Conservation (phyloP, 345 rosid species). For the Conringia planisiliqua region DNA sequence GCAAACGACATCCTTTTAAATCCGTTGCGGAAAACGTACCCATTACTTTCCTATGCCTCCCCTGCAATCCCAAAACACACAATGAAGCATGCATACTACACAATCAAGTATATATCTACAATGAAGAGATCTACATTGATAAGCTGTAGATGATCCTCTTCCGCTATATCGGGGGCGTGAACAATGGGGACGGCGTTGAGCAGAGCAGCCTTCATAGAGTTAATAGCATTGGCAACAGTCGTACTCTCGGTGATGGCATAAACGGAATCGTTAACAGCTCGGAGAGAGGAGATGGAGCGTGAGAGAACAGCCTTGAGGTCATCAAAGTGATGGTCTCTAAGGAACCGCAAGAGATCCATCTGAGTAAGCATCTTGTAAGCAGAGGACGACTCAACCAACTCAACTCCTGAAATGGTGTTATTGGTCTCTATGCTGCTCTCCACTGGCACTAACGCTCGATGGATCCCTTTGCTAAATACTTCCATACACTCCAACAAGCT, state of each 20-base stretch:
- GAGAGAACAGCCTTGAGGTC: constrained; percentile 40
- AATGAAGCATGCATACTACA: not conserved
- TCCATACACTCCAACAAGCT: constrained; percentile 75
- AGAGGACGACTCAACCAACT: constrained; percentile 60
- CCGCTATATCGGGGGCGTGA: constrained; percentile 38
- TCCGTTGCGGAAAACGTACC: constrained; percentile 87
- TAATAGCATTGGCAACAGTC: constrained; percentile 53
- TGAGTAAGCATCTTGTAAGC: constrained; percentile 71
- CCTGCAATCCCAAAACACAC: constrained; percentile 41
- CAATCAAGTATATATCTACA: not conserved
- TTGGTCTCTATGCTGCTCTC: constrained; percentile 47
- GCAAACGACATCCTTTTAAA: constrained; percentile 61
- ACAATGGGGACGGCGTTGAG: constrained; percentile 83
- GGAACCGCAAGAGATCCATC: constrained; percentile 63
- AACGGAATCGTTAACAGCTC: constrained; percentile 52
- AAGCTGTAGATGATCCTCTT: constrained; percentile 53
- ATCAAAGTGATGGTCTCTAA: constrained; percentile 39
- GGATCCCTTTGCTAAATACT: constrained; percentile 81
- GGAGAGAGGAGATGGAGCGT: constrained; percentile 33
- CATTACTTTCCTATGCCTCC: constrained; percentile 51
- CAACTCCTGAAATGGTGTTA: constrained; percentile 42
- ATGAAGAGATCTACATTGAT: constrained; percentile 38
- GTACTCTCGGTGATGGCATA: constrained; percentile 57
- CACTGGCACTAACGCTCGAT: constrained; percentile 70
- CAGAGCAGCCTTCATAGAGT: constrained; percentile 58